Evolutionary conservation across 176 grass and related monocot species (phyloP).

Genomic region (Leersia perrieri): DNA sequence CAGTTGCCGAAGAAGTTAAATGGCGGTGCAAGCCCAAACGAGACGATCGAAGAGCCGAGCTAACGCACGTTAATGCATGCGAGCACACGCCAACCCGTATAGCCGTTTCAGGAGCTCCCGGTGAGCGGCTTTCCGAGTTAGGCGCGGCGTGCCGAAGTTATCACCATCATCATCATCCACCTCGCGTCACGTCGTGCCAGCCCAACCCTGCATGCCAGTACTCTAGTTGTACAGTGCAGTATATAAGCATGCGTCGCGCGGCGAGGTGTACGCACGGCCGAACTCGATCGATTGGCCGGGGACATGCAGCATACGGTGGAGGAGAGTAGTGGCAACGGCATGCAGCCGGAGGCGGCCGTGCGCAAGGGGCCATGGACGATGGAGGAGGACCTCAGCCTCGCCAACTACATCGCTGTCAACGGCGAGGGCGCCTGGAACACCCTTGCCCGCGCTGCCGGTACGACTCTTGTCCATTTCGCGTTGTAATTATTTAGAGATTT

Average conservation of each 20-base stretch:
- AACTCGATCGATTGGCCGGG: not conserved
- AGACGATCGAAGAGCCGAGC: not conserved
- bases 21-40: not conserved
- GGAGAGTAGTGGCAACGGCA: not conserved
- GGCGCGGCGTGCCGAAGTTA: conserved; percentile 37
- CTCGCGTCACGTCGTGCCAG: not conserved
- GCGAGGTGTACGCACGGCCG: not conserved
- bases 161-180: not conserved
- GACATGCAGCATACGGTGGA: conserved; percentile 21
- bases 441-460: conserved; percentile 50
- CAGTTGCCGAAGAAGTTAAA: not conserved
- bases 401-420: conserved; percentile 51
- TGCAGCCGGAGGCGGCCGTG: conserved; percentile 16
- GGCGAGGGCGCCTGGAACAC: conserved; percentile 61
- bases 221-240: not conserved
- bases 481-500: no score
- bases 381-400: conserved; percentile 62
- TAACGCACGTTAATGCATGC: not conserved
- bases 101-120: not conserved
- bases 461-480: not conserved
- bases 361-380: conserved; percentile 61
- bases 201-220: not conserved
- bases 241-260: not conserved
- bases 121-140: conserved; percentile 21
- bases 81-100: not conserved